A percentile compares a stretch with the other conserved stretches of the same genome.
Conservation (phyloP, 2,329 filamentous ascomycete genomes). For the Cercospora sp. region DNA sequence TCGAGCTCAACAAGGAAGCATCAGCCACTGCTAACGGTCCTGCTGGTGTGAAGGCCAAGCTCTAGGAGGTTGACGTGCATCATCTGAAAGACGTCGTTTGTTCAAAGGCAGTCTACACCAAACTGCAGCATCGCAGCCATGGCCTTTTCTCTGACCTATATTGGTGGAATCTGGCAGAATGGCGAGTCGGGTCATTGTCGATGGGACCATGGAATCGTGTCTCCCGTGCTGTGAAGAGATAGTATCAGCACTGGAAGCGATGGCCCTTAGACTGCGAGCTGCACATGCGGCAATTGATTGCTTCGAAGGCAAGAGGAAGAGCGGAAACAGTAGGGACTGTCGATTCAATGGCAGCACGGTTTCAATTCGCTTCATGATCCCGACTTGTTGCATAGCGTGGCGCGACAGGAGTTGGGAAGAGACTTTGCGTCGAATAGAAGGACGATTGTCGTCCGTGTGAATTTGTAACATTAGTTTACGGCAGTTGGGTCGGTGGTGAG, state of each 20-base stretch:
- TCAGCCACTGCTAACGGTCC: slow-evolving; percentile 56
- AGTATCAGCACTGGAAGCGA: background rate
- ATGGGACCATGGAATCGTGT: background rate
- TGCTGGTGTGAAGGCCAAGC: slow-evolving; percentile 31
- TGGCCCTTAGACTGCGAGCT: background rate
- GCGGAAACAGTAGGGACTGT: background rate
- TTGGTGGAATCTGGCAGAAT: background rate
- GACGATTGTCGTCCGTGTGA: background rate
- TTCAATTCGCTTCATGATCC: background rate
- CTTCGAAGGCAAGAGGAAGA: background rate
- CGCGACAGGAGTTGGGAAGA: background rate
- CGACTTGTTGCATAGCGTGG: slow-evolving; percentile 7
- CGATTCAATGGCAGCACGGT: background rate
- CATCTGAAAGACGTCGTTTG: background rate
- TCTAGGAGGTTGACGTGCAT: slow-evolving; percentile 13
- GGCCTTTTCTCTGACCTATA: background rate
- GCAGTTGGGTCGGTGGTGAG: background rate
- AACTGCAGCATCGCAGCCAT: background rate
- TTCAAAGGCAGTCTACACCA: background rate
- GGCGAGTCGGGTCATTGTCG: background rate
- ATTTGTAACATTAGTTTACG: background rate
- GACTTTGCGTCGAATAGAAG: background rate
- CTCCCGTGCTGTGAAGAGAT: background rate
- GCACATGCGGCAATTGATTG: background rate
- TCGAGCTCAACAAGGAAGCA: slow-evolving; percentile 83